phyloP scores from a whole-genome alignment of 768 basidiomycete genomes.

The Kwoniella sp. region DNA sequence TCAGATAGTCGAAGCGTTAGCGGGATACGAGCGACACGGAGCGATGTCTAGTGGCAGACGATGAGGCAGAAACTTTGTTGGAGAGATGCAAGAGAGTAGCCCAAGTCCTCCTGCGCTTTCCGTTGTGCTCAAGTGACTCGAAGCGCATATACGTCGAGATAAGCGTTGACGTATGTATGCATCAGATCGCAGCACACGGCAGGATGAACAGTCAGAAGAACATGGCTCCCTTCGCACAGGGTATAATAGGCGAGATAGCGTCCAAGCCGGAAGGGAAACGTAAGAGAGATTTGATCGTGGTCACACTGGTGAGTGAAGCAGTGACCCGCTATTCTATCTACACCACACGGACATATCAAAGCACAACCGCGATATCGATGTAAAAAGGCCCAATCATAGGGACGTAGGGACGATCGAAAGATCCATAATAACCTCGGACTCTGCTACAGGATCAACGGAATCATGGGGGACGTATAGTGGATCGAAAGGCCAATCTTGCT shows the following conservation, averaged over 20 bases:
- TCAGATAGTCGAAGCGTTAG: not conserved
- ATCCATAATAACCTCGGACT: too few relatives aligned
- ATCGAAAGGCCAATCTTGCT: conserved; percentile 56
- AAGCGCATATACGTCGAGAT: too few relatives aligned
- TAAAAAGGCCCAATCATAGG: too few relatives aligned
- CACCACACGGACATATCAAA: not conserved
- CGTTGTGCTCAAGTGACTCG: too few relatives aligned
- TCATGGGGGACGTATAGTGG: conserved; percentile 60
- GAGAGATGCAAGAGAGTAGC: too few relatives aligned
- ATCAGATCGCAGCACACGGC: conserved; percentile 62
- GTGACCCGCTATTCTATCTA: not conserved
- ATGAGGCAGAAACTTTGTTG: too few relatives aligned
- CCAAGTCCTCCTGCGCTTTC: too few relatives aligned
- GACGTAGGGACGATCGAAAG: too few relatives aligned
- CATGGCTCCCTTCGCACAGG: conserved; percentile 55
- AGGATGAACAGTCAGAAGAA: conserved; percentile 56
- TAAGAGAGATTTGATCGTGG: conserved; percentile 59
- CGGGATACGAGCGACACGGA: too few relatives aligned
- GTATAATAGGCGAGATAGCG: conserved; percentile 51
- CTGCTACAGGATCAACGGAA: conserved; percentile 62
- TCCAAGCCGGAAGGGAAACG: conserved; percentile 30
- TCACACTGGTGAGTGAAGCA: conserved; percentile 59
- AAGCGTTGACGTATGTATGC: too few relatives aligned
- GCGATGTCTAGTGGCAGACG: not conserved
- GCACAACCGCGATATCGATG: not conserved